Evolutionary conservation across 805 yeast species (phyloP).

Genomic region (Saccharomycopsis sp.): DNA sequence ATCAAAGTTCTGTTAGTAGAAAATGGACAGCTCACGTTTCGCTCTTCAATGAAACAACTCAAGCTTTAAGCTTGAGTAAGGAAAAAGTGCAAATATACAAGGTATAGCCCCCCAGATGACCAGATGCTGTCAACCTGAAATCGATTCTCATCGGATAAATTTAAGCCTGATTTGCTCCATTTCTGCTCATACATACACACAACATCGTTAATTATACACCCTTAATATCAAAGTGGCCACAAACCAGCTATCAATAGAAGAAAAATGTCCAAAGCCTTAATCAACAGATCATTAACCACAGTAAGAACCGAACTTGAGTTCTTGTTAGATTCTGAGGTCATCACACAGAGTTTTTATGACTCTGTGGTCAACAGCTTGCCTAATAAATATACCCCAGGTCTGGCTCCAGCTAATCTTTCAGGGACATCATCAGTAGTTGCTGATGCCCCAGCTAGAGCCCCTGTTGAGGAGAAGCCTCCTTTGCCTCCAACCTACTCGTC

Average conservation of each 20-base stretch:
- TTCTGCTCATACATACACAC: neutral
- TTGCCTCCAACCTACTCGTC: conserved; percentile 20
- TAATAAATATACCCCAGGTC: conserved; percentile 44
- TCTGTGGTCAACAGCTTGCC: conserved; percentile 52
- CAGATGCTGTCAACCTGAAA: neutral
- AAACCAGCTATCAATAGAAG: neutral
- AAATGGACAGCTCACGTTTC: too few relatives aligned
- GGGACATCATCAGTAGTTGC: neutral
- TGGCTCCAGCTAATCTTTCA: conserved; percentile 34
- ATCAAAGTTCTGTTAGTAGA: too few relatives aligned
- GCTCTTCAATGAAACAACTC: neutral
- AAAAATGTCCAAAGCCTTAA: conserved; percentile 46
- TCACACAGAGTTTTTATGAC: conserved; percentile 48
- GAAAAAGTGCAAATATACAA: neutral
- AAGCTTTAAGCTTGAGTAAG: neutral
- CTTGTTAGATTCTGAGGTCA: conserved; percentile 65
- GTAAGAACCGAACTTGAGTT: conserved; percentile 77
- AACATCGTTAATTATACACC: neutral
- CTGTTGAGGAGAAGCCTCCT: conserved; percentile 17
- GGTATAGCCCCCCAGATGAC: neutral
- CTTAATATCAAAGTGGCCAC: neutral
- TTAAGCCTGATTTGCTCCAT: neutral
- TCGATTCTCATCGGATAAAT: neutral
- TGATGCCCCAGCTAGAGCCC: conserved; percentile 18
- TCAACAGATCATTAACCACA: conserved; percentile 74